phyloP scores from a whole-genome alignment of 257 asterid genomes.

The Forsythia suspensa region DNA sequence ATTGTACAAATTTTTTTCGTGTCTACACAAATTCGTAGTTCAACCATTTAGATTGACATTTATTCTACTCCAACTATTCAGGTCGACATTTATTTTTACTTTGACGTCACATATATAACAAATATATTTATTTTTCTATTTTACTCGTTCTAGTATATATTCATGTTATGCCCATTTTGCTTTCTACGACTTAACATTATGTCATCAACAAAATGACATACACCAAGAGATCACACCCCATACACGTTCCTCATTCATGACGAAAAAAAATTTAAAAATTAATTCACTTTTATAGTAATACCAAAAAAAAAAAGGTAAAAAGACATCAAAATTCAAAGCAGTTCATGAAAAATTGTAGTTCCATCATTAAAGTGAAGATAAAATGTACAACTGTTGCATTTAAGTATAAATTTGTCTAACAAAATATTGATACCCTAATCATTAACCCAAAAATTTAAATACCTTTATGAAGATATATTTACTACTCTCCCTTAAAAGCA shows the following conservation, averaged over 20 bases:
- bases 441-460: constrained; percentile 11
- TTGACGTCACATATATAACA: too few species aligned
- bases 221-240: background rate
- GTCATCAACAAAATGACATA: background rate
- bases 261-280: background rate
- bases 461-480: background rate
- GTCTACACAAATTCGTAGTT: too few species aligned
- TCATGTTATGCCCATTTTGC: background rate
- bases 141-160: too few species aligned
- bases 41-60: too few species aligned
- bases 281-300: too few species aligned
- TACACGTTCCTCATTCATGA: background rate
- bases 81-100: too few species aligned
- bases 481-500: background rate
- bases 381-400: constrained; percentile 24
- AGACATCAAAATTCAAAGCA: background rate
- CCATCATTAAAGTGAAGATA: background rate
- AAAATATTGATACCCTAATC: constrained; percentile 14
- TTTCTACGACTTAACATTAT: background rate
- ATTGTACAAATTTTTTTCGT: too few species aligned
- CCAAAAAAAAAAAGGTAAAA: too few species aligned
- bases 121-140: too few species aligned
- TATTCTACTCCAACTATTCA: too few species aligned
- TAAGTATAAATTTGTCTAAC: background rate
- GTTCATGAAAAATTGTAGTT: background rate